These are phyloP conservation scores for Aspergillus felis DNA, from an alignment of 2,329 filamentous ascomycete species.

Conservation along the genomic window DNA sequence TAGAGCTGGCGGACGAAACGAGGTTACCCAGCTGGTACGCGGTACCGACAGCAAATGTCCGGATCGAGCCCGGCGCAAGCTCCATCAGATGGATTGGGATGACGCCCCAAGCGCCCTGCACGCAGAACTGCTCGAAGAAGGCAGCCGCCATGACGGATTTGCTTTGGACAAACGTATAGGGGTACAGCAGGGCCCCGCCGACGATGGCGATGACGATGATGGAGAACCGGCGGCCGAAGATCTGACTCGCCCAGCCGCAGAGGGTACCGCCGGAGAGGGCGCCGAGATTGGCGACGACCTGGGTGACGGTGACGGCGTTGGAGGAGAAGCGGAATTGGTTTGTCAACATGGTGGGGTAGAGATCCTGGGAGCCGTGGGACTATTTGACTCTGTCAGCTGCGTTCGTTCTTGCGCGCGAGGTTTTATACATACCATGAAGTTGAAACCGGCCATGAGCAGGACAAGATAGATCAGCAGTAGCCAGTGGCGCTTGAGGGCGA, in stretches of 20 bases:
- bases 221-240: constrained; percentile 64
- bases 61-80: constrained; percentile 56
- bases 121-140: constrained; percentile 79
- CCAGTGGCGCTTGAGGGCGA: constrained; percentile 78
- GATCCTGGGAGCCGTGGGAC: constrained; percentile 69
- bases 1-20: constrained; percentile 60
- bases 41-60: constrained; percentile 61
- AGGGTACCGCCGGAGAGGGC: constrained; percentile 65
- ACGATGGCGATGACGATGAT: constrained; percentile 62
- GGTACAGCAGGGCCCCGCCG: constrained; percentile 76
- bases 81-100: constrained; percentile 69
- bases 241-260: constrained; percentile 65
- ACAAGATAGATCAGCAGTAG: constrained; percentile 75
- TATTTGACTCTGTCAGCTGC: constrained; percentile 3
- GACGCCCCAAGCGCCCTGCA: constrained; percentile 72
- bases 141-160: constrained; percentile 69
- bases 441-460: constrained; percentile 84
- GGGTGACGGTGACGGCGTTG: constrained; percentile 63
- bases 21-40: constrained; percentile 63
- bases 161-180: constrained; percentile 67
- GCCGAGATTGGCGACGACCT: constrained; percentile 68
- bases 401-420: background rate
- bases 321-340: constrained; percentile 56
- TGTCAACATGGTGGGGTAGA: constrained; percentile 58
- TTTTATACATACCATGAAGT: constrained; percentile 63